Conservation (phyloP, 805 yeast genomes). For the Torulaspora gathmanii region DNA sequence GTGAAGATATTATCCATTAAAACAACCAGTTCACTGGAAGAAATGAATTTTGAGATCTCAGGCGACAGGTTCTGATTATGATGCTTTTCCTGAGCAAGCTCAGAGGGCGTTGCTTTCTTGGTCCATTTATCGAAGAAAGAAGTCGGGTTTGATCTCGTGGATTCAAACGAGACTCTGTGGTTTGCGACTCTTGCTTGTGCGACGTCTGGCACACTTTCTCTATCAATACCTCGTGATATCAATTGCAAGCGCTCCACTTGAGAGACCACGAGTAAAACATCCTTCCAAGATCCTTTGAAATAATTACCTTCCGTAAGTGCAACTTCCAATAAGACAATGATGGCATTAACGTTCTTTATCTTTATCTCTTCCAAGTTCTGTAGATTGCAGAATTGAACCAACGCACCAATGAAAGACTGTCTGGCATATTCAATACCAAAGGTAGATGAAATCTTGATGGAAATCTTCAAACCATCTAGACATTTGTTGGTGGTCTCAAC, state of each 20-base stretch:
- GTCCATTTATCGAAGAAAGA: constrained; percentile 56
- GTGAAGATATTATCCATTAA: constrained; percentile 84
- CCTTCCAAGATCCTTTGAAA: constrained; percentile 76
- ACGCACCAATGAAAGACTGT: constrained; percentile 82
- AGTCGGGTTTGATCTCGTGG: constrained; percentile 41
- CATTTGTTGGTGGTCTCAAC: constrained; percentile 62
- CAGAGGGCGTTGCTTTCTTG: constrained; percentile 52
- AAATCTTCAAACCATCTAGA: constrained; percentile 78
- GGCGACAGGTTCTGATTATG: constrained; percentile 63
- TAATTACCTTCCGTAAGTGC: constrained; percentile 77
- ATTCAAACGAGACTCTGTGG: constrained; percentile 48
- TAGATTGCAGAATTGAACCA: constrained; percentile 80
- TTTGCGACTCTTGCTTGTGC: constrained; percentile 66
- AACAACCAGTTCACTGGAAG: constrained; percentile 66
- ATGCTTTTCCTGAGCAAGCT: constrained; percentile 64
- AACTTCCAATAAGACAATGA: constrained; percentile 64
- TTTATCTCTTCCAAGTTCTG: constrained; percentile 74
- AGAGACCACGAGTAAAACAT: constrained; percentile 72
- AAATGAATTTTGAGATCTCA: constrained; percentile 52
- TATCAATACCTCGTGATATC: constrained; percentile 81
- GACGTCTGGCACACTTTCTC: constrained; percentile 80
- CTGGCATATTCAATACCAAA: constrained; percentile 82
- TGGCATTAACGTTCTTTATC: constrained; percentile 75
- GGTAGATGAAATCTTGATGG: constrained; percentile 77
- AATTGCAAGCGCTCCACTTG: constrained; percentile 89